phyloP scores from a whole-genome alignment of 805 yeast species.

The Cephaloascus fragrans region DNA sequence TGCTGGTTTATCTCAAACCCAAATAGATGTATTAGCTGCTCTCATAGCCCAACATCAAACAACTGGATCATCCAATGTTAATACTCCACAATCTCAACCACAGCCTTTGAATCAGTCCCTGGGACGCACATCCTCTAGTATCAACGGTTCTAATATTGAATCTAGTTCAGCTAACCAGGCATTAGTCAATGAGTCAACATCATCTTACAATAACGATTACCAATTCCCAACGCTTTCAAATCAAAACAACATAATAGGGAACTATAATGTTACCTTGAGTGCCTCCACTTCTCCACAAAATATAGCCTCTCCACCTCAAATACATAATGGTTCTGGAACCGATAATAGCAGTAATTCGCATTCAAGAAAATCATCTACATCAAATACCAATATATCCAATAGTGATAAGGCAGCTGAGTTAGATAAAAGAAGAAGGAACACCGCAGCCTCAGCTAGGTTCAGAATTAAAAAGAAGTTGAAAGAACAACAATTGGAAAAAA shows the following conservation, averaged over 20 bases:
- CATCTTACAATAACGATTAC: neutral
- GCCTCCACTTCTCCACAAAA: neutral
- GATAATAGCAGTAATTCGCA: no score
- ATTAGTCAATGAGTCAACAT: neutral
- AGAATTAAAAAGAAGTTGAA: constrained; percentile 85
- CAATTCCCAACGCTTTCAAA: neutral
- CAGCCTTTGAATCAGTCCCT: neutral
- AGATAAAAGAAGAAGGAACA: constrained; percentile 78
- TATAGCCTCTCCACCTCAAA: neutral
- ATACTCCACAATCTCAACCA: neutral
- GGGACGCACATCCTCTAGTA: no score
- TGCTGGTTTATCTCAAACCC: constrained; percentile 60
- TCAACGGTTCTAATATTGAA: neutral
- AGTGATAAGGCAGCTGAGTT: constrained; percentile 26
- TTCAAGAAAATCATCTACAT: neutral
- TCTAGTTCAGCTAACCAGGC: neutral
- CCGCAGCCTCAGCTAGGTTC: constrained; percentile 92
- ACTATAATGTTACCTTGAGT: no score
- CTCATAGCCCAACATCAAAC: constrained; percentile 62
- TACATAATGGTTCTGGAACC: no score
- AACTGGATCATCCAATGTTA: neutral
- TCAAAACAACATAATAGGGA: neutral
- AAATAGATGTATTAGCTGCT: constrained; percentile 65
- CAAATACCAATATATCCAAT: constrained; percentile 1
- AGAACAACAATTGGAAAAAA: constrained; percentile 84